Base-by-base conservation (phyloP, 169 alveolate genomes). In the Nephromyces sp. region DNA sequence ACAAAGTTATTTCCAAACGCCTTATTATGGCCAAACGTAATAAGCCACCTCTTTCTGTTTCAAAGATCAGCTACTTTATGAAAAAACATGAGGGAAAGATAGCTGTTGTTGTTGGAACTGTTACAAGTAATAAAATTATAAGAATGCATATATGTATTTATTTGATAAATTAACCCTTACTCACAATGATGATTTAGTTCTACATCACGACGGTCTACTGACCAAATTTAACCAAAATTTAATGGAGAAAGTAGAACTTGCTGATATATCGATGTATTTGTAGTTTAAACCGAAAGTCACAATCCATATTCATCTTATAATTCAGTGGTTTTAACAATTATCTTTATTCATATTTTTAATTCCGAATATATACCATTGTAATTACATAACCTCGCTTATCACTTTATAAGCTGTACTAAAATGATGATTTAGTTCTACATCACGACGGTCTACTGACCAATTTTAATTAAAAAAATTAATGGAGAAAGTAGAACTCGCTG, bases 101-200 rank as follows among this genome's bases (percentile, higher is more conserved):
- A 68, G 98, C 98, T 3, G 98, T 94, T 27, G 93, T 95, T 57
- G 97, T 94, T 63, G 98, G 98, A 65, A 93, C 98, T 33, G 92
- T 96, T 80, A 95, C 98, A 32, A 93, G 96, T 91, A 71, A n/a
- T 15, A n/a, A n/a, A n/a, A n/a, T n/a, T n/a, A n/a, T n/a, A n/a
- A n/a, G n/a, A n/a, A n/a, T n/a, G n/a, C n/a, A n/a, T n/a, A n/a
- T n/a, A n/a, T n/a, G n/a, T n/a, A n/a, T n/a, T n/a, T n/a, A n/a
- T n/a, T n/a, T n/a, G n/a, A n/a, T n/a, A n/a, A n/a, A n/a, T n/a
- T n/a, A n/a, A n/a, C n/a, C n/a, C n/a, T n/a, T n/a, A n/a, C n/a
- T n/a, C n/a, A n/a, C n/a, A n/a, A 43, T 43, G 57, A 43, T 43
- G 57, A 43, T 15, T 15, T n/a, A 43, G 57, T 43, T 43, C 57